Evolutionary conservation across 352 stramenopile genomes (phyloP).

Genomic region (Achlya hypogyna): DNA sequence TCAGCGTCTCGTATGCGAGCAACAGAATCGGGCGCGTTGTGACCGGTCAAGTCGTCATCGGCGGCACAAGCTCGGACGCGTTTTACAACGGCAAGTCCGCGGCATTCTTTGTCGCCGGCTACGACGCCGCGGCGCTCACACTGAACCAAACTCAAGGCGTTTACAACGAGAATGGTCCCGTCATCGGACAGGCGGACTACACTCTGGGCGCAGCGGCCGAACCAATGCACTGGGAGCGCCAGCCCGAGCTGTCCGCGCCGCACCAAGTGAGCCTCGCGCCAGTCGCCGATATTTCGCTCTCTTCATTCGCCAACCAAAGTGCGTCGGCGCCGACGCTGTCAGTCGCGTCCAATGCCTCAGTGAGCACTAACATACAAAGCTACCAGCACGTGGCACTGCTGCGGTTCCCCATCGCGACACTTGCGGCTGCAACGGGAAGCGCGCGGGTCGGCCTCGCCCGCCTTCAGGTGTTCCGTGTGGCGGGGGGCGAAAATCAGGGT

Average conservation of each 20-base stretch:
- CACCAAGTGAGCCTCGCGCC: background rate
- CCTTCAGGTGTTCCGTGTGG: conserved; percentile 45
- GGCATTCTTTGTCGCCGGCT: conserved; percentile 5
- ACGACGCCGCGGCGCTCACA: background rate
- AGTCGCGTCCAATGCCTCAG: conserved; percentile 38
- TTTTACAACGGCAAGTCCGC: background rate
- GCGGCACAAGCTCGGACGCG: conserved; percentile 1
- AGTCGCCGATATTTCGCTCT: background rate
- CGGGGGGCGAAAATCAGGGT: conserved; percentile 50
- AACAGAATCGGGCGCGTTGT: background rate
- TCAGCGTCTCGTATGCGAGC: background rate
- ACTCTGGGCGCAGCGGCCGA: conserved; percentile 34
- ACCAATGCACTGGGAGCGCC: conserved; percentile 56
- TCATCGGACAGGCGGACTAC: conserved; percentile 24
- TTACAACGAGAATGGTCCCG: conserved; percentile 20
- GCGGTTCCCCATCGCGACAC: conserved; percentile 31
- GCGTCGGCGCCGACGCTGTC: conserved; percentile 23
- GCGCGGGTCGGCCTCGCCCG: conserved; percentile 40
- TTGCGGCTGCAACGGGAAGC: conserved; percentile 32
- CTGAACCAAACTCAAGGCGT: conserved; percentile 18
- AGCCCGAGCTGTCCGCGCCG: conserved; percentile 18
- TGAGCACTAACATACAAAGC: conserved; percentile 26
- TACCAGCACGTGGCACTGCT: conserved; percentile 31
- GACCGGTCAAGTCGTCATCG: background rate
- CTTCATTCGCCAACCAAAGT: background rate